These are phyloP conservation scores for Orbilia ellipsospora DNA, from an alignment of 2,329 filamentous ascomycete genomes.

Conservation along the genomic window DNA sequence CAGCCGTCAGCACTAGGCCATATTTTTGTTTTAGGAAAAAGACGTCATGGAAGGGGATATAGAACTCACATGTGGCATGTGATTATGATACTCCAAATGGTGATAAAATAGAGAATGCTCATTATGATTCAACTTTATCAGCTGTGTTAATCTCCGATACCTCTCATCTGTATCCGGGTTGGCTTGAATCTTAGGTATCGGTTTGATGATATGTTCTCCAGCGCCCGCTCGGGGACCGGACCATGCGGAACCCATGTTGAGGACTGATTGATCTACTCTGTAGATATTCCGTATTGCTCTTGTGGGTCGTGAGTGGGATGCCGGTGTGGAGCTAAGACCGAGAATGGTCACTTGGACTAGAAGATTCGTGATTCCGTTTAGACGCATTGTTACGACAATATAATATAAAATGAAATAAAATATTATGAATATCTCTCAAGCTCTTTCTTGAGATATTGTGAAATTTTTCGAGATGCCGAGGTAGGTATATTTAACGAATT, in stretches of 20 bases:
- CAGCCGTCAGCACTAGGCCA: background rate
- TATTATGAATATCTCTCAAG: no score
- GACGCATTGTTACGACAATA: conserved; percentile 35
- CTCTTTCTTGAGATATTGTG: no score
- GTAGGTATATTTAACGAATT: no score
- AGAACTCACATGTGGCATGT: conserved; percentile 38
- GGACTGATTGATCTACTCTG: conserved; percentile 27
- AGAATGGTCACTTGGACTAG: conserved; percentile 46
- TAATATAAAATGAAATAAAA: conserved; percentile 7
- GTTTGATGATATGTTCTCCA: conserved; percentile 31
- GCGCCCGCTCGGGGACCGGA: conserved; percentile 17
- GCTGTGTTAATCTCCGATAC: conserved; percentile 44
- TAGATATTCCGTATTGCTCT: conserved; percentile 20
- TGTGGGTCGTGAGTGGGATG: conserved; percentile 13
- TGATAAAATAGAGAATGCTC: conserved; percentile 46
- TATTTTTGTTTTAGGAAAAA: background rate
- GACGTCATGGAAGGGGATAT: background rate
- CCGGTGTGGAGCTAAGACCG: conserved; percentile 17
- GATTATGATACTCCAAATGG: conserved; percentile 46
- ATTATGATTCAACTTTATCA: conserved; percentile 44
- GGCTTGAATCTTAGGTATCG: conserved; percentile 12
- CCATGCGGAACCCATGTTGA: conserved; percentile 52
- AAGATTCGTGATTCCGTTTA: conserved; percentile 38
- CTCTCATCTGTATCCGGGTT: conserved; percentile 39
- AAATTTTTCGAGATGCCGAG: no score